Evolutionary conservation across 345 rosid species (phyloP).

Genomic region (Rhodamnia rubescens): DNA sequence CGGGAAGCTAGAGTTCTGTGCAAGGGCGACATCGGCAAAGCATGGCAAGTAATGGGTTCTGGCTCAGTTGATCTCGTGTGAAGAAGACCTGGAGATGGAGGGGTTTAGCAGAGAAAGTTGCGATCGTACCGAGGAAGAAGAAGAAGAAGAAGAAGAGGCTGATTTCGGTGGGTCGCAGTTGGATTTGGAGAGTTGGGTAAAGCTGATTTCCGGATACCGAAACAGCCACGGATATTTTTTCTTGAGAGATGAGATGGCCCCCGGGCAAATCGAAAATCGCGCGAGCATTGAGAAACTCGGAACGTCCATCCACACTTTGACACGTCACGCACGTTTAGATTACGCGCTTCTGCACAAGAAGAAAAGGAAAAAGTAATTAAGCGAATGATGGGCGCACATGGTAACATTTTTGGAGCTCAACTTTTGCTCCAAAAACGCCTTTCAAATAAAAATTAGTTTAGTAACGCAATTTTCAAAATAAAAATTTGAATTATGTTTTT

Average conservation of each 20-base stretch:
- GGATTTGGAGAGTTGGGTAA: not conserved
- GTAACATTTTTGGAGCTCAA: no score
- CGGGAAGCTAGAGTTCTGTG: slow-evolving; percentile 36
- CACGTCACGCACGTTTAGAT: not conserved
- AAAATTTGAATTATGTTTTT: no score
- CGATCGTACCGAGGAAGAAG: not conserved
- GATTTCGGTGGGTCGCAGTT: not conserved
- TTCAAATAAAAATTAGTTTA: no score
- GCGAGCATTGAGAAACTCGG: not conserved
- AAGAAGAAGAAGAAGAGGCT: not conserved
- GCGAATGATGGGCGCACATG: no score
- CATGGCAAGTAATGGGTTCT: not conserved
- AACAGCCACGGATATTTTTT: not conserved
- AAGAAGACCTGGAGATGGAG: not conserved
- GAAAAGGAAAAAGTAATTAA: no score
- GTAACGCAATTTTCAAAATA: no score
- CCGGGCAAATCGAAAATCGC: not conserved
- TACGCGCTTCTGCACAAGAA: no score
- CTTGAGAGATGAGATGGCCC: not conserved
- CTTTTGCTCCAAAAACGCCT: no score
- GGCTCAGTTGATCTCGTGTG: not conserved
- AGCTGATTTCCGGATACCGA: not conserved
- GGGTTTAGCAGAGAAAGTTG: not conserved
- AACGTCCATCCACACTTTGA: not conserved
- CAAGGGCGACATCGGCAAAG: slow-evolving; percentile 32